Conservation (phyloP, 352 stramenopile genomes). For the Elongisporangium prolatum region DNA sequence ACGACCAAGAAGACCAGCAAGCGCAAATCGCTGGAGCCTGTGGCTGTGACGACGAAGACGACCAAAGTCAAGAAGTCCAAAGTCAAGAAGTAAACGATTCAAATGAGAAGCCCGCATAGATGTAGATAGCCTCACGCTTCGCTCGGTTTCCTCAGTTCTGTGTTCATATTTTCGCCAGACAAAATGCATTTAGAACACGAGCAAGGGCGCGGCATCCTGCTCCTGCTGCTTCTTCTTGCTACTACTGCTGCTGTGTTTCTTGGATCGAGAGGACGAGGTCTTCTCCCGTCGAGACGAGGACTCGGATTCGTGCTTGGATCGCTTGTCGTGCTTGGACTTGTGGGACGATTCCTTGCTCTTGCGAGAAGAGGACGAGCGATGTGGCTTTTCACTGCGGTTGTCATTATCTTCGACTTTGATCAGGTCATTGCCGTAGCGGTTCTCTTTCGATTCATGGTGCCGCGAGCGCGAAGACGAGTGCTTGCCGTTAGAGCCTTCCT, state of each 20-base stretch:
- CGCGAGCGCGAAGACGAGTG: background rate
- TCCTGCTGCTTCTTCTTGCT: background rate
- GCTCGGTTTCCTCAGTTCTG: background rate
- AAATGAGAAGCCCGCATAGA: constrained; percentile 15
- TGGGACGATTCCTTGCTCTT: background rate
- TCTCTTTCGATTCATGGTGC: background rate
- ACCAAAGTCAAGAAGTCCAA: constrained; percentile 22
- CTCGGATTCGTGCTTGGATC: background rate
- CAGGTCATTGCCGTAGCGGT: background rate
- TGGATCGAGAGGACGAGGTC: background rate
- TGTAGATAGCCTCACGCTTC: background rate
- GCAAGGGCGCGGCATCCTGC: background rate
- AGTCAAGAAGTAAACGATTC: constrained; percentile 7
- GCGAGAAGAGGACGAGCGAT: background rate
- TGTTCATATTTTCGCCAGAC: background rate
- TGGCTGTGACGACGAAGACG: constrained; percentile 8
- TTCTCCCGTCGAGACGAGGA: background rate
- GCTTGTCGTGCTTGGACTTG: constrained; percentile 13
- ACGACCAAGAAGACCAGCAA: constrained; percentile 9
- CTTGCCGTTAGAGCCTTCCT: background rate
- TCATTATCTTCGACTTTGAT: background rate
- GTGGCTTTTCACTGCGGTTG: background rate
- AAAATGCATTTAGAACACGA: background rate
- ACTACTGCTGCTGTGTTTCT: constrained; percentile 1
- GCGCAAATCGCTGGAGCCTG: constrained; percentile 3